Percentiles rank a stretch among this genome's conserved stretches.
Conservation (phyloP, 2,329 filamentous ascomycete species). For the Sphaerulina populicola region DNA sequence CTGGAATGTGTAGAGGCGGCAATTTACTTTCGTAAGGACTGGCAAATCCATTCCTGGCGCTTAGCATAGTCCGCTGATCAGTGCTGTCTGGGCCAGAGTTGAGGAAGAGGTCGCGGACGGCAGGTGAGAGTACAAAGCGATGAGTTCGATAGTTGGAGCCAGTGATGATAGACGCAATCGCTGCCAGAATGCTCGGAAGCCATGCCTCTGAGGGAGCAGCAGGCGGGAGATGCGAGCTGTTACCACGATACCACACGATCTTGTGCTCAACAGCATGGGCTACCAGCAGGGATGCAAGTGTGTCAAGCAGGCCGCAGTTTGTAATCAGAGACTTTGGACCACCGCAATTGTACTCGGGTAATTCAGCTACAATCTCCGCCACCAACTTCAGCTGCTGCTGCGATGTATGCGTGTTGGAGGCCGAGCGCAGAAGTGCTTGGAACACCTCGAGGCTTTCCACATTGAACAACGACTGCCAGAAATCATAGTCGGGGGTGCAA, state of each 20-base stretch:
- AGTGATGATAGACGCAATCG: slow-evolving; percentile 66
- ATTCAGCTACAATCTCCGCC: slow-evolving; percentile 50
- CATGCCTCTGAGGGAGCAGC: slow-evolving; percentile 52
- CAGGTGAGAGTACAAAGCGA: slow-evolving; percentile 44
- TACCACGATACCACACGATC: slow-evolving; percentile 24
- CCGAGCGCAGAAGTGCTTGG: slow-evolving; percentile 55
- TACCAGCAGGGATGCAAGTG: slow-evolving; percentile 65
- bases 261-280: slow-evolving; percentile 42
- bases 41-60: slow-evolving; percentile 23
- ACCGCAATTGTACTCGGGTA: slow-evolving; percentile 50
- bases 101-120: slow-evolving; percentile 35
- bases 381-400: slow-evolving; percentile 57
- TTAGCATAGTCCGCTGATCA: slow-evolving; percentile 23
- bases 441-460: slow-evolving; percentile 55
- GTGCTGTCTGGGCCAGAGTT: slow-evolving; percentile 15
- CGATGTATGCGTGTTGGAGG: slow-evolving; percentile 44
- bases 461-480: slow-evolving; percentile 49
- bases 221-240: slow-evolving; percentile 35
- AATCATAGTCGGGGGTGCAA: slow-evolving; percentile 12
- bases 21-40: slow-evolving; percentile 22
- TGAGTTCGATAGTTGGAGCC: slow-evolving; percentile 72
- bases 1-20: slow-evolving; percentile 37
- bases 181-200: slow-evolving; percentile 64
- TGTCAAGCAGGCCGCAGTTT: slow-evolving; percentile 66
- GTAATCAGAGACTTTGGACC: slow-evolving; percentile 63